A percentile compares a stretch with the other conserved stretches of the same genome.
Evolutionary conservation across 805 yeast species (phyloP).

Genomic region (Metschnikowia baotianmanensis): DNA sequence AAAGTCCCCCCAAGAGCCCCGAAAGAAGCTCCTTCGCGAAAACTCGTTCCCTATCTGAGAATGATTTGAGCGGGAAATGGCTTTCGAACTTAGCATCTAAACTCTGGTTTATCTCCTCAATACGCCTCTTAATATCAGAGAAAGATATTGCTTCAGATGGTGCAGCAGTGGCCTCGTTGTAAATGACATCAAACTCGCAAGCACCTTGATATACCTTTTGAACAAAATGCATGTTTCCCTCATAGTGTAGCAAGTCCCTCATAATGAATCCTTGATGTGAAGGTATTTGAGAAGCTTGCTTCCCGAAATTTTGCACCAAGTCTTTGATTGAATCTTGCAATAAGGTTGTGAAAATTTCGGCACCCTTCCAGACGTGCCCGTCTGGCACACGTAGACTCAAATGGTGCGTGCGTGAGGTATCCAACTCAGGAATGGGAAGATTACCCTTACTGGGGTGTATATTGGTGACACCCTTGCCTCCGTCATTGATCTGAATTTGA

Average conservation of each 20-base stretch:
- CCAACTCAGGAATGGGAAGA: constrained; percentile 40
- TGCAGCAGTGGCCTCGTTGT: constrained; percentile 45
- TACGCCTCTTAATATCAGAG: constrained; percentile 34
- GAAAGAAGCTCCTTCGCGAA: constrained; percentile 82
- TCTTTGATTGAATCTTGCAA: constrained; percentile 65
- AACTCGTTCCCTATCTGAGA: constrained; percentile 44
- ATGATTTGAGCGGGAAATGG: constrained; percentile 51
- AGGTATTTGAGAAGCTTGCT: constrained; percentile 31
- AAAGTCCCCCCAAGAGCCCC: constrained; percentile 84
- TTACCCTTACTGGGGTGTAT: constrained; percentile 36
- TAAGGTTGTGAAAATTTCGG: constrained; percentile 68
- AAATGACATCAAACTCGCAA: constrained; percentile 73
- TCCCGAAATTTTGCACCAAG: constrained; percentile 30
- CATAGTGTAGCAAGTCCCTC: constrained; percentile 56
- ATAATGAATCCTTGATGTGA: constrained; percentile 52
- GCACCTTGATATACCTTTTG: constrained; percentile 74
- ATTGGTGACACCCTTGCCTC: constrained; percentile 40
- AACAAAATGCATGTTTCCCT: constrained; percentile 75
- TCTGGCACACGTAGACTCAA: constrained; percentile 68
- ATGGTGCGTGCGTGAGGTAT: constrained; percentile 64
- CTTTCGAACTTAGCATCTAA: constrained; percentile 54
- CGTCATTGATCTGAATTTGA: constrained; percentile 56
- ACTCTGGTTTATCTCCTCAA: constrained; percentile 29
- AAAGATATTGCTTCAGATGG: constrained; percentile 35
- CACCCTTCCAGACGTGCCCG: constrained; percentile 72